A percentile compares a stretch with the other conserved stretches of the same genome.
Conservation (phyloP, 2,329 filamentous ascomycete species). For the Chalara sp. region DNA sequence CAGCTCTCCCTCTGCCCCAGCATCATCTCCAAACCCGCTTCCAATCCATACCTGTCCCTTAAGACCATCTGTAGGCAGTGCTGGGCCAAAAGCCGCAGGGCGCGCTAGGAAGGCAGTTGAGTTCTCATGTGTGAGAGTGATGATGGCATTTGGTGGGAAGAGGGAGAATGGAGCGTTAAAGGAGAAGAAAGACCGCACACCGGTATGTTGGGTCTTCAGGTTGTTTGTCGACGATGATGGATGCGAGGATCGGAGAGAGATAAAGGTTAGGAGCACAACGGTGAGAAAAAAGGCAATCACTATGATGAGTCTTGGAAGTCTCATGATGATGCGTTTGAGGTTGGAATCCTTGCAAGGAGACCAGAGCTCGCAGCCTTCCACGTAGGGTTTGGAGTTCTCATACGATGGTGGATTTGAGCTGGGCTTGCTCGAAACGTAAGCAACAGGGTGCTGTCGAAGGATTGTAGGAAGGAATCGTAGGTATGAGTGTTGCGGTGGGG, state of each 20-base stretch:
- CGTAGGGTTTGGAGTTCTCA: too few species aligned
- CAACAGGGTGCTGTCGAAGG: too few species aligned
- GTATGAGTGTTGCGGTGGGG: too few species aligned
- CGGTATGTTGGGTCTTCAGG: slow-evolving; percentile 24
- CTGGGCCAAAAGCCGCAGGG: slow-evolving; percentile 86
- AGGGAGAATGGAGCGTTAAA: slow-evolving; percentile 75
- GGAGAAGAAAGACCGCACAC: slow-evolving; percentile 55
- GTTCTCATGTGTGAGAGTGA: slow-evolving; percentile 95
- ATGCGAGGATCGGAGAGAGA: slow-evolving; percentile 24
- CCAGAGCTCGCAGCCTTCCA: too few species aligned
- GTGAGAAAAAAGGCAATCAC: slow-evolving; percentile 24
- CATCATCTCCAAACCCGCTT: slow-evolving; percentile 81
- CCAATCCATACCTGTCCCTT: slow-evolving; percentile 92
- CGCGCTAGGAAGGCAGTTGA: slow-evolving; percentile 93
- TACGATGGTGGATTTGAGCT: too few species aligned
- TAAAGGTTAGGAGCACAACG: slow-evolving; percentile 22
- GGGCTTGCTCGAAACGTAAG: too few species aligned
- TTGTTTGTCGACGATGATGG: slow-evolving; percentile 14
- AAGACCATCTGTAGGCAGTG: slow-evolving; percentile 66
- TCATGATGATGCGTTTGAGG: slow-evolving; percentile 20
- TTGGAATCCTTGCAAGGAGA: too few species aligned
- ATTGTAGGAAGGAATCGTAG: too few species aligned
- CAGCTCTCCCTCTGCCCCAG: slow-evolving; percentile 69
- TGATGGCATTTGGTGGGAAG: slow-evolving; percentile 91
- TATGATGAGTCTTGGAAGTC: slow-evolving; percentile 27